These are phyloP conservation scores for Plasmodium cynomolgi DNA, from an alignment of 169 alveolate genomes.

Conservation along the genomic window DNA sequence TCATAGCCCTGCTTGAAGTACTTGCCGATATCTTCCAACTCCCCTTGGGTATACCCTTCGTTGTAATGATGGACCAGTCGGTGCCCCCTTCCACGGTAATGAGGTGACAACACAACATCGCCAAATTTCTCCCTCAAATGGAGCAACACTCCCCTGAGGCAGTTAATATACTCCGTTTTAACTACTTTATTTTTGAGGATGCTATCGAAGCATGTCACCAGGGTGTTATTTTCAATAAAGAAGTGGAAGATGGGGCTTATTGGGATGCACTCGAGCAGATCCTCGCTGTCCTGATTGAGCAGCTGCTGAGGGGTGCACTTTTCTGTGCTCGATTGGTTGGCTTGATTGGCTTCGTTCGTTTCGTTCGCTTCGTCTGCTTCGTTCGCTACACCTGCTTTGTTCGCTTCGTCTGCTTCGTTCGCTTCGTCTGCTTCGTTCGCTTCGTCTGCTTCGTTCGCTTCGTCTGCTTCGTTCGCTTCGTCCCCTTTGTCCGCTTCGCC, in stretches of 20 bases:
- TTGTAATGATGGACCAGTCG: background rate
- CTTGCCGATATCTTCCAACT: background rate
- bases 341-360: background rate
- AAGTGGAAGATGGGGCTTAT: background rate
- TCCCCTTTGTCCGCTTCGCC: background rate
- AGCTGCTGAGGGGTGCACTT: background rate
- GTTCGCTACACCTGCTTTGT: background rate
- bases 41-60: background rate
- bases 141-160: constrained; percentile 1
- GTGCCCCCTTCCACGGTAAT: background rate
- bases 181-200: constrained; percentile 19
- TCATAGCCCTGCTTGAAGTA: background rate
- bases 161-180: constrained; percentile 8
- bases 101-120: background rate
- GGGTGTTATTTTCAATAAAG: background rate
- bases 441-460: background rate
- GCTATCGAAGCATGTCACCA: constrained; percentile 32
- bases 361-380: background rate
- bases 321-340: background rate
- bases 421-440: background rate
- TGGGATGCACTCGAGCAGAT: background rate
- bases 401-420: background rate
- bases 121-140: background rate
- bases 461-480: too few species aligned
- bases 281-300: background rate